Conservation (phyloP, 805 yeast genomes). For the Pichia occidentalis region DNA sequence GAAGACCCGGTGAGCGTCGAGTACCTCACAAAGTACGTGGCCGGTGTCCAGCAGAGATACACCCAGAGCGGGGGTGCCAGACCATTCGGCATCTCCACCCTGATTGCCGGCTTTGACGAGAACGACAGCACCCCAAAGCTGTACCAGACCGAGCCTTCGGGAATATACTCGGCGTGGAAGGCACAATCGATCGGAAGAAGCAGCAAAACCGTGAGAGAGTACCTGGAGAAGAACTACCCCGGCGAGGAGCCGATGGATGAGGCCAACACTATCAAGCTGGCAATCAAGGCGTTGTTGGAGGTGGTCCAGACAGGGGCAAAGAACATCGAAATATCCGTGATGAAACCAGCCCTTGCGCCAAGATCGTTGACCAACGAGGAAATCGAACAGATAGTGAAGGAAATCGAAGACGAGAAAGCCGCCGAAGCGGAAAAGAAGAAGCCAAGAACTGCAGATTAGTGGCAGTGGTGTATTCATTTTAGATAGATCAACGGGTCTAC, state of each 20-base stretch:
- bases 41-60: slow-evolving; percentile 96
- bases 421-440: slow-evolving; percentile 74
- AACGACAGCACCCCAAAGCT: slow-evolving; percentile 74
- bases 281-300: slow-evolving; percentile 83
- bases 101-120: slow-evolving; percentile 93
- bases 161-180: slow-evolving; percentile 96
- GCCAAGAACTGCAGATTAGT: slow-evolving; percentile 28
- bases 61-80: slow-evolving; percentile 98
- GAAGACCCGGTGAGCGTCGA: slow-evolving; percentile 93
- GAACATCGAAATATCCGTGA: slow-evolving; percentile 86
- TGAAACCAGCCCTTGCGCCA: slow-evolving; percentile 62
- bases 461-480: slow-evolving; percentile 2
- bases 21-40: slow-evolving; percentile 87
- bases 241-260: slow-evolving; percentile 36
- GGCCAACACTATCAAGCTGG: slow-evolving; percentile 67
- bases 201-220: slow-evolving; percentile 90
- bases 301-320: slow-evolving; percentile 98
- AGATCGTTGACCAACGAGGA: slow-evolving; percentile 60
- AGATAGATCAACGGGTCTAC: slow-evolving; percentile 2
- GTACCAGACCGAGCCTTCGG: slow-evolving; percentile 95
- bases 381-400: slow-evolving; percentile 67
- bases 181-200: slow-evolving; percentile 96
- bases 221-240: slow-evolving; percentile 79
- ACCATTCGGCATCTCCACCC: slow-evolving; percentile 93
- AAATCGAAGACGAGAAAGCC: slow-evolving; percentile 82